Conservation (phyloP, 75 land plant genomes). For the Cryptomeria japonica region DNA sequence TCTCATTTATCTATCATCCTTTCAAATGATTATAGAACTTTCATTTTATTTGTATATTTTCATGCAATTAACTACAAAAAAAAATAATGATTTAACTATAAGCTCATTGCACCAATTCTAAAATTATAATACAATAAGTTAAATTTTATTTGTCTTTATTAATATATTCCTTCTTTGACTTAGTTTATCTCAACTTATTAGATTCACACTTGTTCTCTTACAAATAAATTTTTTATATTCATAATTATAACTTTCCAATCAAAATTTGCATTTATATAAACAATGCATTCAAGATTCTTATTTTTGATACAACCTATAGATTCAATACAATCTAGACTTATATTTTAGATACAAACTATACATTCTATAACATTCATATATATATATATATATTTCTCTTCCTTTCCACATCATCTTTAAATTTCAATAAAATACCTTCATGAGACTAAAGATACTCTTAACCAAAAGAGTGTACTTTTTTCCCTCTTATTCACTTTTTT, state of each 20-base stretch:
- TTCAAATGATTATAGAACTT: too few species aligned
- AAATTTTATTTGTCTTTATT: background rate
- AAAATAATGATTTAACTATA: too few species aligned
- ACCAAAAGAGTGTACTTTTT: too few species aligned
- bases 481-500: background rate
- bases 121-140: too few species aligned
- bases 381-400: too few species aligned
- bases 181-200: background rate
- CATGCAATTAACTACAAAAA: background rate
- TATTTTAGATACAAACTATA: background rate
- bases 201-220: background rate
- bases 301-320: too few species aligned
- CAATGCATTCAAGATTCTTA: background rate
- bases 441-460: too few species aligned
- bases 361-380: background rate
- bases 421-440: too few species aligned
- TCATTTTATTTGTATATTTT: background rate
- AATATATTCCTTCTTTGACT: background rate
- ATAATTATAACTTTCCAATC: background rate
- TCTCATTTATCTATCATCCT: too few species aligned
- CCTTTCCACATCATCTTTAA: too few species aligned
- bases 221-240: background rate
- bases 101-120: too few species aligned
- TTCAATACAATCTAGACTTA: background rate
- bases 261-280: background rate